Base-by-base conservation (phyloP, 1,284 basidiomycete species). In the Puccinia triticina region DNA sequence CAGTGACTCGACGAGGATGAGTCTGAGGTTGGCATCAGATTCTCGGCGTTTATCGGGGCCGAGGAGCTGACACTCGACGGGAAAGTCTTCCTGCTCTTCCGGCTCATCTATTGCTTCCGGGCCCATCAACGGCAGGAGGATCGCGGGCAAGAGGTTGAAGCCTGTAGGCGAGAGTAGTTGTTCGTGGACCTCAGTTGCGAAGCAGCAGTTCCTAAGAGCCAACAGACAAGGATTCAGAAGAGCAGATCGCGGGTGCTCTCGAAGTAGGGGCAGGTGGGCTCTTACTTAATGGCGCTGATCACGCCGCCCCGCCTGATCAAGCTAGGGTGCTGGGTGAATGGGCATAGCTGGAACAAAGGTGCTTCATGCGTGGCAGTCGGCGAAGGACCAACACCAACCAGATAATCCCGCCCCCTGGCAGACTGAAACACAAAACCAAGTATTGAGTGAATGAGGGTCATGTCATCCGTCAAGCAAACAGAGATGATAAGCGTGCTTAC, bases 91-190 rank as follows among this genome's bases (percentile, higher is more conserved):
- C 89, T 96, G 93, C 82, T 95, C 94, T 92, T 96, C 87, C 34
- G 43, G 23, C 61, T 64, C 46, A 37, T 26, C 72, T 23, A 71
- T 77, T 84, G 78, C 74, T 87, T 98, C 95, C 0, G 95, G 93
- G 5, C 96, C 96, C 83, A 96, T 95, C 2, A 99, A 90, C 0
- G 96, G 96, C 4, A 96, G 90, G 0, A 99, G 89, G 14, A 99
- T 89, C 85, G 91, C 93, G 0, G 93, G 92, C 5, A 97, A 89
- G 8, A 92, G 90, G 86, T 94, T 92, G 29, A 84, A 83, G 0
- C 83, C 83, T 53, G 84, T 83, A 73, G 86, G 86, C 0, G 89
- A 89, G 12, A 94, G 89, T 50, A 94, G 89, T 7, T 92, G 92
- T 83, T 89, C 89, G 86, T 94, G 93, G 0, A 90, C 91, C 26